phyloP scores from a whole-genome alignment of 805 yeast species.

The Tetrapisispora namnaoensis region DNA sequence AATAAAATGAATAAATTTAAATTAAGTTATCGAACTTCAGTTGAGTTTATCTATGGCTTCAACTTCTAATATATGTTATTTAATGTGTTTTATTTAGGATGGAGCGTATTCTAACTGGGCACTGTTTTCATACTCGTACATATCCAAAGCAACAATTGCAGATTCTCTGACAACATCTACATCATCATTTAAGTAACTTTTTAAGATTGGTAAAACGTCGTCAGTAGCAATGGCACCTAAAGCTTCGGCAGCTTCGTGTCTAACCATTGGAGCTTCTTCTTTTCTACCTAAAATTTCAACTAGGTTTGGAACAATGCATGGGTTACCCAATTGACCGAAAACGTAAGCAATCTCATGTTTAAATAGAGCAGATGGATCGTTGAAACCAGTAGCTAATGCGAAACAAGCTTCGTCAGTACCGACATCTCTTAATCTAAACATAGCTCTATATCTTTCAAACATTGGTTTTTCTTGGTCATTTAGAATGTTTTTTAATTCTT shows the following conservation, averaged over 20 bases:
- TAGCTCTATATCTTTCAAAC: conserved; percentile 93
- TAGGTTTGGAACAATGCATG: conserved; percentile 81
- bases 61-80: neutral
- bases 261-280: conserved; percentile 92
- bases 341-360: conserved; percentile 98
- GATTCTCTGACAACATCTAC: conserved; percentile 92
- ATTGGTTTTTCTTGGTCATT: conserved; percentile 71
- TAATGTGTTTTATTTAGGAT: conserved; percentile 1
- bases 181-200: conserved; percentile 65
- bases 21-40: neutral
- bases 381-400: conserved; percentile 85
- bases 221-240: conserved; percentile 94
- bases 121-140: conserved; percentile 93
- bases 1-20: neutral
- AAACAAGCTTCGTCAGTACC: conserved; percentile 88
- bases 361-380: conserved; percentile 85
- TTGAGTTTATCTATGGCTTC: neutral
- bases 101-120: conserved; percentile 63
- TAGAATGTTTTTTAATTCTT: conserved; percentile 54
- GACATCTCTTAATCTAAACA: conserved; percentile 94
- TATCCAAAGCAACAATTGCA: conserved; percentile 93
- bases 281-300: conserved; percentile 69
- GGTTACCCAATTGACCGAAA: conserved; percentile 93
- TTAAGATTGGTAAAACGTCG: conserved; percentile 83
- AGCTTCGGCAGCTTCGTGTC: conserved; percentile 99